phyloP scores from a whole-genome alignment of 2,329 filamentous ascomycete species.

The Trichothecium sympodiale region DNA sequence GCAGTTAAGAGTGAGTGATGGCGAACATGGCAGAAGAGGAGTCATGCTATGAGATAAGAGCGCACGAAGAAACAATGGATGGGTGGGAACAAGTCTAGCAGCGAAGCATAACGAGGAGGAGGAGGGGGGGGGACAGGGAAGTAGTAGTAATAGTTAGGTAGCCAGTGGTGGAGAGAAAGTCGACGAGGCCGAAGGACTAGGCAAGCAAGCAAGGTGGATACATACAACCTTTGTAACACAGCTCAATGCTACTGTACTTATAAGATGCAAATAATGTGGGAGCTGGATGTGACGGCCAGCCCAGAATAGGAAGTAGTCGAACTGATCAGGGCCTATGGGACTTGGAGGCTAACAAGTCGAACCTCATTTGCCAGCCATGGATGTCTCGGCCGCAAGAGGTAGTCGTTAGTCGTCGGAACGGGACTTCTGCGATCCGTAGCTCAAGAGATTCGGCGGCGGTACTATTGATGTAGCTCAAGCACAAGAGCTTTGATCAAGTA shows the following conservation, averaged over 20 bases:
- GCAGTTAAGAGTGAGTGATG: neutral
- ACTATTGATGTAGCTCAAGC: too few relatives aligned
- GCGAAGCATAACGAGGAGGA: neutral
- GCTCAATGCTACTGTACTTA: slow-evolving; percentile 1
- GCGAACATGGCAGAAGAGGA: neutral
- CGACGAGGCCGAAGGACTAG: neutral
- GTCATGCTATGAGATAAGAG: too few relatives aligned
- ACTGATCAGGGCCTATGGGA: slow-evolving; percentile 29
- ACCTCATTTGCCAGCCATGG: slow-evolving; percentile 32
- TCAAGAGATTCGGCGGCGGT: too few relatives aligned
- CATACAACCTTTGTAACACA: slow-evolving; percentile 23
- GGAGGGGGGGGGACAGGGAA: neutral
- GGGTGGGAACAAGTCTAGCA: neutral
- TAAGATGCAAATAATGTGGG: slow-evolving; percentile 11
- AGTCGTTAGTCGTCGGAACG: slow-evolving; percentile 1
- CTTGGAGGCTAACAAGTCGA: slow-evolving; percentile 28
- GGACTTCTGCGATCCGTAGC: too few relatives aligned
- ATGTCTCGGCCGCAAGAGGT: slow-evolving; percentile 16
- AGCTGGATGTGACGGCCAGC: slow-evolving; percentile 38
- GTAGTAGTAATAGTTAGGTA: too few relatives aligned
- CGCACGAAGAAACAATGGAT: too few relatives aligned
- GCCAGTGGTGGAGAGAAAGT: too few relatives aligned
- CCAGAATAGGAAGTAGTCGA: slow-evolving; percentile 26
- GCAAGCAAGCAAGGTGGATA: slow-evolving; percentile 9
- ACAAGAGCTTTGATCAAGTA: too few relatives aligned